phyloP scores from a whole-genome alignment of 148 eudicot genomes.

The Rhododendron ferrugineum region DNA sequence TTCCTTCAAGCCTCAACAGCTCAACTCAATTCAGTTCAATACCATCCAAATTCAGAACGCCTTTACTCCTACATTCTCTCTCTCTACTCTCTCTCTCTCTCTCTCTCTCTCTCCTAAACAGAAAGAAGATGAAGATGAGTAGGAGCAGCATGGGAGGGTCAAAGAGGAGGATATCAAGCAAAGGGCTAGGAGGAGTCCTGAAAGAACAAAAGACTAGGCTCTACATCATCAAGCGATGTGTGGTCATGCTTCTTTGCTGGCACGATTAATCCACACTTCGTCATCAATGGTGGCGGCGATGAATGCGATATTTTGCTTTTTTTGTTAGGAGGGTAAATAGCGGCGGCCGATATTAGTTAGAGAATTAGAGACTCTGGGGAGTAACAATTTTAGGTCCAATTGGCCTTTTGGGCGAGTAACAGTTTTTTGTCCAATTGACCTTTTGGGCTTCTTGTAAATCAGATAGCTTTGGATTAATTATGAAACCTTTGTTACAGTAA shows the following conservation, averaged over 20 bases:
- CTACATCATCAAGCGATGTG: constrained; percentile 78
- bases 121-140: constrained; percentile 41
- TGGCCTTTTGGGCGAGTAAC: not conserved
- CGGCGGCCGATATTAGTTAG: not conserved
- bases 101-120: not conserved
- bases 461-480: not conserved
- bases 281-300: constrained; percentile 19
- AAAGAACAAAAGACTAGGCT: constrained; percentile 45
- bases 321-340: not conserved
- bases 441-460: not conserved
- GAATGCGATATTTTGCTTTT: not conserved
- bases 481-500: not conserved
- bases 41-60: not conserved
- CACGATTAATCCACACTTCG: constrained; percentile 41
- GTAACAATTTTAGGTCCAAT: not conserved
- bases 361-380: not conserved
- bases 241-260: constrained; percentile 94
- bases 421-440: not conserved
- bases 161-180: constrained; percentile 63
- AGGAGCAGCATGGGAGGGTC: constrained; percentile 39
- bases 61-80: not conserved
- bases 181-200: constrained; percentile 60
- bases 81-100: not conserved
- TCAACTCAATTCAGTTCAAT: constrained; percentile 7
- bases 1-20: constrained; percentile 15